Base-by-base conservation (phyloP, 2,329 filamentous ascomycete genomes). In the Macrophomina pseudophaseolina region DNA sequence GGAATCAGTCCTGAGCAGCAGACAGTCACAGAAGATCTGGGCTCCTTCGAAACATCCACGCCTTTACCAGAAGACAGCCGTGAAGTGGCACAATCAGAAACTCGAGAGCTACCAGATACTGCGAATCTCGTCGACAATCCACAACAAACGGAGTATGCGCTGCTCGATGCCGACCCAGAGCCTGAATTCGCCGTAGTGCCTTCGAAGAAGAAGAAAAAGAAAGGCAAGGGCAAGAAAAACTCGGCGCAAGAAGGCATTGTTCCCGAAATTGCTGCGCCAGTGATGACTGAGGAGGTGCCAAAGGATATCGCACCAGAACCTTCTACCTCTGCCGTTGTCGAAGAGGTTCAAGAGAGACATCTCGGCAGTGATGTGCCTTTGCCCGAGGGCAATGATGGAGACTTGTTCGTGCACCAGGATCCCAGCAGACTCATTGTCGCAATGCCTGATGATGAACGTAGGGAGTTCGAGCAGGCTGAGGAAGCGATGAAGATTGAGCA, bases 401-500 rank as follows among this genome's bases (percentile, higher is more conserved):
- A 49, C 14, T 7, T 59, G 3, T n/a, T 23, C 28, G 54, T 23
- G 23, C 23, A 23, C 23, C 23, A 23, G 23, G 23, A 23, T 23
- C 23, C 23, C 23, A 23, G 23, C 23, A 23, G 2, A 23, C 23
- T 30, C 3, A n/a, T 35, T 2, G 11, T 28, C 3, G 3, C 33
- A 1, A 28, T 56, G 35, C n/a, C 53, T 0, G 56, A 46, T 8
- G 56, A 46, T 14, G 58, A 49, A 12, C 58, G 14, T 9, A 23
- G 40, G 42, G 42, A 51, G 33, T 62, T 64, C 12, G 23, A 4
- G 14, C 46, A 64, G 14, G 59, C 59, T 42, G 59, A 60, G 38
- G 38, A 40, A 14, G 38, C 38, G 38, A 40, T 40, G 38, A 40
- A 14, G 14, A 40, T 40, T 8, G 38, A 40, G 38, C 38, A 14